Evolutionary conservation across 2,329 filamentous ascomycete genomes (phyloP), one percentile per base, ranked within the genome.

Genomic region (Cytospora paraplurivora): DNA sequence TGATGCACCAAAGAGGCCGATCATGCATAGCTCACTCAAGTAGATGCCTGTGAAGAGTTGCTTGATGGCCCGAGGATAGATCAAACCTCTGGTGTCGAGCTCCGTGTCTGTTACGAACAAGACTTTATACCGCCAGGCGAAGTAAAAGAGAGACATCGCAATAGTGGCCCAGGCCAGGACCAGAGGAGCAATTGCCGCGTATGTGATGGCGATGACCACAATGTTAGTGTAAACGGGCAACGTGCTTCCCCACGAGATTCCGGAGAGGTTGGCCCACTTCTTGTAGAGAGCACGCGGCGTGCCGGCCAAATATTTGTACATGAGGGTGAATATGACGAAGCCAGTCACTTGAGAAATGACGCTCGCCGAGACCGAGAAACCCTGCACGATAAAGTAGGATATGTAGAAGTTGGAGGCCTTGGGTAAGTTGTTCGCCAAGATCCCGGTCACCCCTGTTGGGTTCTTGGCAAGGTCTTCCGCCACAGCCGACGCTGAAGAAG

Each of bases 381-480:
- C 96, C 76, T 98, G 95, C 3, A 99, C 85, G 37, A 98, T 86
- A 68, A 99, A 96, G 78, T 98, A 99, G 0, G 90, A 92, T 21
- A 98, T 88, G 76, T 97, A 99, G 73, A 98, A 96, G 77, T 96
- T 98, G 66, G 93, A 93, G 0, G 92, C 88, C 62, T 85, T 88
- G 19, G 95, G 95, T 7, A 99, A 81, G 64, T 91, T 89, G 17
- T 81, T 72, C 0, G 93, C 89, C 4, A 97, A 82, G 47, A 96
- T 76, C 0, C 74, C 77, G 0, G 92, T 86, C 7, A 87, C 84
- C 0, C 77, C 77, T 2, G 78, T 74, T 0, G 93, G 92, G 4
- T 92, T 70, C 0, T 86, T 47, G 15, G 87, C 79, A 55, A 96
- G 88, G 21, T 86, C 70, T 32, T 83, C 77, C 1, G 87, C 81